Percentiles rank a stretch among this genome's conserved stretches.
Conservation (phyloP, 1,284 basidiomycete genomes). For the Ceratobasidium sp. region DNA sequence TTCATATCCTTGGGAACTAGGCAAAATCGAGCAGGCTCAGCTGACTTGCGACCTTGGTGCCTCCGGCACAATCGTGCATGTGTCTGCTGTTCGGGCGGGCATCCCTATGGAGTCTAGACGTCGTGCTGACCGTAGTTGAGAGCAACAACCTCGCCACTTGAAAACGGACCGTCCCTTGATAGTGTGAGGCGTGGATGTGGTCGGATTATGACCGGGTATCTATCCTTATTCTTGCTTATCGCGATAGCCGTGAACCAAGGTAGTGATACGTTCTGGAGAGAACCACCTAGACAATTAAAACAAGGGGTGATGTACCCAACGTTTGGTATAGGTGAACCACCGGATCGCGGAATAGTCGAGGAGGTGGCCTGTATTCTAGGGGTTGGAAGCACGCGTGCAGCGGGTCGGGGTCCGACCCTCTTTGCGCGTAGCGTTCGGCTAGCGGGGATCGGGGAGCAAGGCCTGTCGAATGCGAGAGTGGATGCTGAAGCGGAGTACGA, state of each 20-base stretch:
- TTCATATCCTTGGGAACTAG: neutral
- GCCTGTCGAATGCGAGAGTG: neutral
- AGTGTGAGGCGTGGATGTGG: neutral
- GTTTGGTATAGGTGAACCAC: neutral
- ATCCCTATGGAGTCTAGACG: neutral
- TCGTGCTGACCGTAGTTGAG: neutral
- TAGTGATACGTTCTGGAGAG: neutral
- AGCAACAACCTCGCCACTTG: neutral
- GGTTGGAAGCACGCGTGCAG: neutral
- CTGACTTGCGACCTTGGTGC: slow-evolving; percentile 7
- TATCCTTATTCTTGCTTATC: neutral
- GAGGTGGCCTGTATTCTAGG: neutral
- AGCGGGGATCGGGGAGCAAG: slow-evolving; percentile 4
- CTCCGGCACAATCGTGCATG: neutral
- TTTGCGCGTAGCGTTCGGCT: neutral
- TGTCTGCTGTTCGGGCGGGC: neutral
- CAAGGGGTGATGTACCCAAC: too few species aligned
- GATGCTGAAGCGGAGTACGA: slow-evolving; percentile 20
- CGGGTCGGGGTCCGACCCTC: neutral
- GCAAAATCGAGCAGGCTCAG: slow-evolving; percentile 6
- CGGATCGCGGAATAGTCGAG: neutral
- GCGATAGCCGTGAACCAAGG: neutral
- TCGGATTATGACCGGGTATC: neutral
- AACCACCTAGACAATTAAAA: neutral
- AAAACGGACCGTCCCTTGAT: neutral